Percentiles rank a stretch among this genome's conserved stretches.
phyloP scores from a whole-genome alignment of 2,329 filamentous ascomycete species.

The Trichoderma sp. region DNA sequence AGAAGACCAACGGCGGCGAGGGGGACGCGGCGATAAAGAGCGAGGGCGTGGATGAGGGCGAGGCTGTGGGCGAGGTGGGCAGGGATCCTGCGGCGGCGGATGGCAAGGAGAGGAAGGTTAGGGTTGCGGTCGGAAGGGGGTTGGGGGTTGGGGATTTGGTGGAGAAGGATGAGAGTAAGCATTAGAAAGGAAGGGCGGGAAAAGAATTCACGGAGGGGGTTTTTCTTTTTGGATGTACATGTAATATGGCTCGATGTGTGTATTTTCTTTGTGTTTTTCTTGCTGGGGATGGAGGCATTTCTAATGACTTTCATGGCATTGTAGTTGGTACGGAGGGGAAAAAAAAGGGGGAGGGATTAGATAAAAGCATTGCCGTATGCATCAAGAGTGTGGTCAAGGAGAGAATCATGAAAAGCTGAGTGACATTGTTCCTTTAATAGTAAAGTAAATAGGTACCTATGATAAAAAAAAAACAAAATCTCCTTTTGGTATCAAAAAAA shows the following conservation, averaged over 20 bases:
- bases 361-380: constrained; percentile 2
- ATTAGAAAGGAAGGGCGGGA: constrained; percentile 20
- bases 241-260: neutral
- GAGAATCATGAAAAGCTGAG: neutral
- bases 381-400: neutral
- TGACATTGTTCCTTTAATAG: neutral
- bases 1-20: constrained; percentile 28
- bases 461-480: neutral
- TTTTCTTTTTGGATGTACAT: neutral
- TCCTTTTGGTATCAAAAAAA: constrained; percentile 2
- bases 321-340: neutral
- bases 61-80: constrained; percentile 66
- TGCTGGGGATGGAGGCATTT: neutral
- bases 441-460: no score
- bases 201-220: neutral
- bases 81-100: constrained; percentile 40
- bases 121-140: constrained; percentile 78
- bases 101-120: constrained; percentile 62
- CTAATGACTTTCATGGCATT: neutral
- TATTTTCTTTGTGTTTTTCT: neutral
- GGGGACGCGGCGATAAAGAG: constrained; percentile 39
- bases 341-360: neutral
- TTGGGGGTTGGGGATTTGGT: constrained; percentile 77
- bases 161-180: constrained; percentile 61
- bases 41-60: constrained; percentile 59